Evolutionary conservation across 2,329 filamentous ascomycete species (phyloP), one percentile per base, ranked within the genome.

Genomic region (Ophiognomonia clavigignenti-juglandacearum): DNA sequence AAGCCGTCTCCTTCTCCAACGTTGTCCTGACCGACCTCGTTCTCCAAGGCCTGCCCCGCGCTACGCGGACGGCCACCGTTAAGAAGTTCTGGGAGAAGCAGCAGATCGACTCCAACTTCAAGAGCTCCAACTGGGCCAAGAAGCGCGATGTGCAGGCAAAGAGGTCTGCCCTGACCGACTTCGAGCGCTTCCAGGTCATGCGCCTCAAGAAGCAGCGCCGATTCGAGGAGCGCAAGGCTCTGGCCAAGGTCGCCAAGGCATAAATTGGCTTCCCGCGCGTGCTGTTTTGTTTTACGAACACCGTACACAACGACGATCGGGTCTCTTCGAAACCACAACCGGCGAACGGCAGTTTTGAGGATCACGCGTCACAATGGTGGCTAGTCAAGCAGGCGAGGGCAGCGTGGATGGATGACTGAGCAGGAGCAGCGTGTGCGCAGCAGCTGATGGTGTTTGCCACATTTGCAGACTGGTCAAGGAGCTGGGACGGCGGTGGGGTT

Each of bases 151-250:
- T 88, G 76, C 80, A 82, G 64, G 80, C 88, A 74, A 86, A 88
- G 78, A 87, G 93, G 80, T 86, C 86, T 78, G 82, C 83, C 66
- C 80, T 98, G 61, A 95, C 85, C 75, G 93, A 98, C 82, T 98
- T 98, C 70, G 93, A 98, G 81, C 86, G 93, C 73, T 98, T 97
- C 89, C 96, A 98, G 88, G 93, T 97, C 65, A 81, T 97, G 83
- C 86, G 92, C 75, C 81, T 97, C 77, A 95, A 92, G 86, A 98
- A 98, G 85, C 91, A 96, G 86, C 88, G 91, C 72, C 88, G 91
- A 71, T 97, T 95, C 78, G 91, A 96, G 82, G 86, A 96, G 75
- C 86, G 86, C 77, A 97, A 96, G 86, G 85, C 88, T 66, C 80
- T 95, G 69, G 88, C 90, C 70, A 95, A 96, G 83, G 78, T 95